Evolutionary conservation across 2,329 filamentous ascomycete species (phyloP), one percentile per base, ranked within the genome.

Genomic region (Thyridium curvatum): DNA sequence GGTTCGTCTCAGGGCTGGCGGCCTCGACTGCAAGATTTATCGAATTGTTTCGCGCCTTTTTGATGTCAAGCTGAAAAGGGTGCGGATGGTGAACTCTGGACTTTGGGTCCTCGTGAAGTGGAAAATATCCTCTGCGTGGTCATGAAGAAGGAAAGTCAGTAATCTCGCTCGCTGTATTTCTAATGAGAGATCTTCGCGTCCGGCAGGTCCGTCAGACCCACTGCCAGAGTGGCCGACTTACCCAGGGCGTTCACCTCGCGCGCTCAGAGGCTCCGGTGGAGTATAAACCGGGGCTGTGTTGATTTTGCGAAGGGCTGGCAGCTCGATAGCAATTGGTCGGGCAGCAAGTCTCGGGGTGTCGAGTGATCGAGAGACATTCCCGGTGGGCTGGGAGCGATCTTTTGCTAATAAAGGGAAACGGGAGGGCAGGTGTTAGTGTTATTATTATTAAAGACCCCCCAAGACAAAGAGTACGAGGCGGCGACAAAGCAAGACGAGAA

Each of bases 221-320:
- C 26, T 8, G 32, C 26, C 12, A 31, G 7, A 32, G 31, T 17
- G 13, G 33, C 12, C 14, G 14, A 64, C 70, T 53, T 69, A 80
- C 77, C 76, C 75, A 52, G 65, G 66, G 36, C 76, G 51, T 54
- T 81, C 77, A 38, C 77, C 77, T 39, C 77, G 65, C 33, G 71
- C 77, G 18, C 76, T 77, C 16, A 81, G 56, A 44, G 68, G 69
- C 45, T 68, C 68, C 16, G 62, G 66, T 15, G 66, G 66, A 17
- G 65, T 72, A 49, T 62, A 61, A 34, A 59, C 52, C 35, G 62
- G 60, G 35, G 63, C 54, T 43, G 57, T 57, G 35, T 59, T 66
- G 44, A 64, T 50, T 41, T 62, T 67, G 46, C 57, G 64, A 34
- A 57, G 46, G 18, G 60, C 50, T 17, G 72, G 71, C 4, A 72